phyloP scores from a whole-genome alignment of 306 rosid genomes.

The Sindora glabra region DNA sequence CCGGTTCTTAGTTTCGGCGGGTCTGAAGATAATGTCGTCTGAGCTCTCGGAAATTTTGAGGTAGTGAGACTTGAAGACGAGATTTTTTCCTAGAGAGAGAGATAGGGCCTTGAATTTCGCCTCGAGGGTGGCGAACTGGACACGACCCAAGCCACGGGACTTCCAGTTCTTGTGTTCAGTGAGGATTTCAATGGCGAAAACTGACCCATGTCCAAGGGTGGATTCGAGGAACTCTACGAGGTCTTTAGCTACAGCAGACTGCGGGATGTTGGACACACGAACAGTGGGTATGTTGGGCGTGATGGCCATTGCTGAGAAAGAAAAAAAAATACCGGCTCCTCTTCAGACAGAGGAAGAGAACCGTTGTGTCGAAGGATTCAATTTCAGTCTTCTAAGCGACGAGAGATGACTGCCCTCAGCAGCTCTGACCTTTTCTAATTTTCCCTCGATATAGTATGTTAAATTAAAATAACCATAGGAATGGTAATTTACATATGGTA shows the following conservation, averaged over 20 bases:
- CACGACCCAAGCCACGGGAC: slow-evolving; percentile 71
- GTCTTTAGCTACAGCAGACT: slow-evolving; percentile 46
- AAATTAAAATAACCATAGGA: too few species aligned
- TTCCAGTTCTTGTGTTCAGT: slow-evolving; percentile 68
- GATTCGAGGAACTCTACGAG: slow-evolving; percentile 49
- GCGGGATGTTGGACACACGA: slow-evolving; percentile 55
- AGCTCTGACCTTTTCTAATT: too few species aligned
- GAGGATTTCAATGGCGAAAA: slow-evolving; percentile 73
- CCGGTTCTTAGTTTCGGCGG: slow-evolving; percentile 30
- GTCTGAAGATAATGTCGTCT: slow-evolving; percentile 58
- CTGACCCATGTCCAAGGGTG: slow-evolving; percentile 38
- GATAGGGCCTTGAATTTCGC: slow-evolving; percentile 33
- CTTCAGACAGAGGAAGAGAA: neutral
- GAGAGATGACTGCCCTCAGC: too few species aligned
- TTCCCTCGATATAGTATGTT: too few species aligned
- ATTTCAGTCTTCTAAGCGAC: too few species aligned
- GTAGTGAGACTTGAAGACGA: slow-evolving; percentile 40
- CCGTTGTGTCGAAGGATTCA: too few species aligned
- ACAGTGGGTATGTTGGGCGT: slow-evolving; percentile 31
- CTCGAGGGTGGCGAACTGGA: slow-evolving; percentile 53
- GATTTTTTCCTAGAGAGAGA: slow-evolving; percentile 22
- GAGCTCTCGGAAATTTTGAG: slow-evolving; percentile 36
- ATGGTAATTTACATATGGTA: too few species aligned
- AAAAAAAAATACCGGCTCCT: neutral
- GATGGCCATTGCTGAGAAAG: slow-evolving; percentile 18